Conservation (phyloP, 345 rosid genomes). For the Erysimum cheiranthoides region DNA sequence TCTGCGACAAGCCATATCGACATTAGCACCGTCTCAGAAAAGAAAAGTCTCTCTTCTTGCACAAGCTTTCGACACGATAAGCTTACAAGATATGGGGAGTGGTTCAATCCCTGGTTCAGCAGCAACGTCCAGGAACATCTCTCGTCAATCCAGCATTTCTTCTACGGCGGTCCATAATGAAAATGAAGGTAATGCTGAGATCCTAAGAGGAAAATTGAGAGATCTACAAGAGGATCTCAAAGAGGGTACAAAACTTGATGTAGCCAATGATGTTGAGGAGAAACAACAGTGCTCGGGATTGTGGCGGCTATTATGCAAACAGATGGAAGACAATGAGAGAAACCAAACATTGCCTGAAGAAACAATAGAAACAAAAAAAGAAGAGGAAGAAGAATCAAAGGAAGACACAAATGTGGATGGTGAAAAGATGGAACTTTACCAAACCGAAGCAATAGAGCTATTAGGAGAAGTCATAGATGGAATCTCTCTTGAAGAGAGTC, state of each 20-base stretch:
- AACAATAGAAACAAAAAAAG: conserved; percentile 37
- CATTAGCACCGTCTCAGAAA: conserved; percentile 74
- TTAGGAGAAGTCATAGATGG: conserved; percentile 89
- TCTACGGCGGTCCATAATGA: conserved; percentile 34
- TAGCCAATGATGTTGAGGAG: conserved; percentile 50
- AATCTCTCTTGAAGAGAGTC: conserved; percentile 65
- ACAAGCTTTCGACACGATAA: conserved; percentile 90
- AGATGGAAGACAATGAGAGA: conserved; percentile 67
- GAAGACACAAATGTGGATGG: conserved; percentile 39
- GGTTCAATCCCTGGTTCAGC: conserved; percentile 39
- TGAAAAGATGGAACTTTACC: conserved; percentile 49
- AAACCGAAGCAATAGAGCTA: conserved; percentile 77
- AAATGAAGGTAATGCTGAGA: conserved; percentile 41
- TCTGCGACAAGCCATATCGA: conserved; percentile 71
- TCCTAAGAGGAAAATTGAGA: conserved; percentile 35
- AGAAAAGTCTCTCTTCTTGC: conserved; percentile 88
- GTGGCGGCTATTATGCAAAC: conserved; percentile 78
- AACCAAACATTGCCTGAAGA: conserved; percentile 40
- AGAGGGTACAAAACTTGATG: conserved; percentile 45
- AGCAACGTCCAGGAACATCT: conserved; percentile 50
- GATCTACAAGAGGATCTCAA: conserved; percentile 42
- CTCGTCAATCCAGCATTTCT: conserved; percentile 44
- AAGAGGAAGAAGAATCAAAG: conserved; percentile 35
- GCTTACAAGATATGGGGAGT: conserved; percentile 48
- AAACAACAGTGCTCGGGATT: conserved; percentile 65